Base-by-base conservation (phyloP, 495 filamentous ascomycete genomes). In the Massariosphaeria phaeospora region DNA sequence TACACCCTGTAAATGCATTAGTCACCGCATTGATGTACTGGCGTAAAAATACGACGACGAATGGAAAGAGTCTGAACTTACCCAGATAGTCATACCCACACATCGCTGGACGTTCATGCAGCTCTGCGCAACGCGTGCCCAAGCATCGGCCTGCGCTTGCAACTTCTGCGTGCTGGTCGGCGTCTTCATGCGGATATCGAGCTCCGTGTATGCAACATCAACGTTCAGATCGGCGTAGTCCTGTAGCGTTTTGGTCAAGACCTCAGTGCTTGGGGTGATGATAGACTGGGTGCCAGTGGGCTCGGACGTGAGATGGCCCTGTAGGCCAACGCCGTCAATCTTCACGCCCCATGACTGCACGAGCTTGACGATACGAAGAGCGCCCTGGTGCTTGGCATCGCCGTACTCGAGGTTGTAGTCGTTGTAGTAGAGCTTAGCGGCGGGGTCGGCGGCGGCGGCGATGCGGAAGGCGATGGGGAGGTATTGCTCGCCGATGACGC, bases 21-120 rank as follows among this genome's bases (percentile, higher is more conserved):
- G 23, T 10, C 3, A 7, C n/a, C n/a, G n/a, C n/a, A 21, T 21
- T 17, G 9, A 27, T 36, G 10, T 23, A 21, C n/a, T n/a, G n/a
- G n/a, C n/a, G n/a, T n/a, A n/a, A n/a, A n/a, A n/a, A n/a, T n/a
- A n/a, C n/a, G n/a, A n/a, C n/a, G n/a, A n/a, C n/a, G n/a, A n/a
- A n/a, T n/a, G n/a, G n/a, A n/a, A n/a, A n/a, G n/a, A n/a, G n/a
- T n/a, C n/a, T n/a, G 30, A 9, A 46, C 52, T 15, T 21, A 55
- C 53, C 86, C 85, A 89, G 35, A 84, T 81, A 11, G 84, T 88
- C 55, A 89, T 80, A 44, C 84, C 84, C 23, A 88, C 75, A 65
- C 85, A 89, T 64, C 80, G 82, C 11, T 73, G 51, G 61, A 82
- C 52, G 52, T 74, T 69, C 34, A 86, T 65, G 59, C 85, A 89